Conservation (phyloP, 495 filamentous ascomycete genomes). For the Saxispiralis lemnorum region DNA sequence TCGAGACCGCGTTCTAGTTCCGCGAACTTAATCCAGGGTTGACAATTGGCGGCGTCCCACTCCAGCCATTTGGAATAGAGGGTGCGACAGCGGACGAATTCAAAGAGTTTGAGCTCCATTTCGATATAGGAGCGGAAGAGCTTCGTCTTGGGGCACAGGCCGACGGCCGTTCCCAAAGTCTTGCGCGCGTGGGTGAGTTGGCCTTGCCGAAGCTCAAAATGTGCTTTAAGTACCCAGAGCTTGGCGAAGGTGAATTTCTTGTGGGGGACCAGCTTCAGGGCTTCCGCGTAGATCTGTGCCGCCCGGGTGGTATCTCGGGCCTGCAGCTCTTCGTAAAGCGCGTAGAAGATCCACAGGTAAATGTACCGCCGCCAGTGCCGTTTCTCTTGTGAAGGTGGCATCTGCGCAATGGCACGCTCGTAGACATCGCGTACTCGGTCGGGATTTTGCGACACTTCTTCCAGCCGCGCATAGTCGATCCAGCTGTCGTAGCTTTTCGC, state of each 20-base stretch:
- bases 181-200: conserved; percentile 67
- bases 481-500: conserved; percentile 86
- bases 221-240: conserved; percentile 81
- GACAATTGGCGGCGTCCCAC: conserved; percentile 73
- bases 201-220: conserved; percentile 81
- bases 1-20: conserved; percentile 80
- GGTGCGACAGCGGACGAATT: conserved; percentile 76
- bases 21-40: conserved; percentile 89
- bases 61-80: conserved; percentile 86
- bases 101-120: conserved; percentile 77
- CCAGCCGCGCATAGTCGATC: conserved; percentile 87
- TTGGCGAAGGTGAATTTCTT: conserved; percentile 97
- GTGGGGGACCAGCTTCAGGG: conserved; percentile 74
- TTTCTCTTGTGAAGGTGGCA: conserved; percentile 91
- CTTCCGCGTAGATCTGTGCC: conserved; percentile 78
- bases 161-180: conserved; percentile 72
- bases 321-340: conserved; percentile 80
- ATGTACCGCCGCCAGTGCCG: conserved; percentile 94
- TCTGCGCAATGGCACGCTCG: conserved; percentile 87
- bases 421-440: conserved; percentile 82
- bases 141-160: conserved; percentile 89
- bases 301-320: conserved; percentile 63
- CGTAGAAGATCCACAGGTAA: conserved; percentile 96
- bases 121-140: conserved; percentile 87
- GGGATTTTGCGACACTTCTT: conserved; percentile 58